A percentile compares a stretch with the other conserved stretches of the same genome.
Conservation (phyloP, 83 land plant genomes). For the Larix sibirica region DNA sequence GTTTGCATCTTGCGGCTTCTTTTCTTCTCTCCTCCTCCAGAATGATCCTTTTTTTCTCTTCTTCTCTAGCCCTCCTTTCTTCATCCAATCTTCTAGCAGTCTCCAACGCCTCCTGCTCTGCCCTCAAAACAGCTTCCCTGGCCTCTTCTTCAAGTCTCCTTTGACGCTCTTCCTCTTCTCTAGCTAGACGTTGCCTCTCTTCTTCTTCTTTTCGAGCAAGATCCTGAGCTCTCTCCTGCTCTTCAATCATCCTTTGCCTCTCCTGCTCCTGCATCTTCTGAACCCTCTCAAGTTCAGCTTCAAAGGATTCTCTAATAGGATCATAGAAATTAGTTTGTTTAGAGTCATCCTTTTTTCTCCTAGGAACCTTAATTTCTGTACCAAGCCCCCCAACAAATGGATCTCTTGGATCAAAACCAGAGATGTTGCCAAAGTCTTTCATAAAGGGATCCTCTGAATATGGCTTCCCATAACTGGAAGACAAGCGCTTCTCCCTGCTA, state of each 20-base stretch:
- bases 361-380: conserved; percentile 34
- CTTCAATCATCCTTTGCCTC: conserved; percentile 78
- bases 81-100: conserved; percentile 75
- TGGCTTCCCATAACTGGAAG: conserved; percentile 35
- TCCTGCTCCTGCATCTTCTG: conserved; percentile 92
- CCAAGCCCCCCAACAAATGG: conserved; percentile 42
- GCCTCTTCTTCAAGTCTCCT: conserved; percentile 82
- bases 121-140: conserved; percentile 88
- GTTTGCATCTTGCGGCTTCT: conserved; percentile 87
- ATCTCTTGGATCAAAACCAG: conserved; percentile 49
- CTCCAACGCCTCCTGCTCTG: conserved; percentile 80
- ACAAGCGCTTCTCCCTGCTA: conserved; percentile 55
- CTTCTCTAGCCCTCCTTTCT: conserved; percentile 80
- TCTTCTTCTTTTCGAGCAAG: conserved; percentile 87
- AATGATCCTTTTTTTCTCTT: conserved; percentile 62
- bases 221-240: conserved; percentile 84
- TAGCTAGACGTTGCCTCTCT: conserved; percentile 70
- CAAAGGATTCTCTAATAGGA: conserved; percentile 90
- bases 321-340: conserved; percentile 68
- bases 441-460: conserved; percentile 57
- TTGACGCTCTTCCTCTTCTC: conserved; percentile 79
- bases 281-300: conserved; percentile 97
- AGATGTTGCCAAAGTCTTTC: conserved; percentile 32
- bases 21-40: conserved; percentile 96
- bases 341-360: conserved; percentile 70